Percentiles rank a stretch among this genome's conserved stretches.
These are phyloP conservation scores for Mycena venus DNA, from an alignment of 768 basidiomycete species.

Conservation along the genomic window DNA sequence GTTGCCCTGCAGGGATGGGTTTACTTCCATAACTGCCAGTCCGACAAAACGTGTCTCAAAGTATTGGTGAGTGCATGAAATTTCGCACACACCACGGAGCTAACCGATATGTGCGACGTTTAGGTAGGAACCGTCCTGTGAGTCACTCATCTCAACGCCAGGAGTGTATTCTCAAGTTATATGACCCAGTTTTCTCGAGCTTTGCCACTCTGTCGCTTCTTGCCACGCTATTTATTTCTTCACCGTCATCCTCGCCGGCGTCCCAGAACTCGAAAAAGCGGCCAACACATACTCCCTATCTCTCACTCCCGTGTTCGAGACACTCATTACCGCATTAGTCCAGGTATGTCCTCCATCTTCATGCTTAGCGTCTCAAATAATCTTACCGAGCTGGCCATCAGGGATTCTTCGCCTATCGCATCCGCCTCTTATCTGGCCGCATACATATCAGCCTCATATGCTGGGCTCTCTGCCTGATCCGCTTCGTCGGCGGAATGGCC, in stretches of 20 bases:
- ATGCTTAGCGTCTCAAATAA: background rate
- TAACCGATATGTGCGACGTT: background rate
- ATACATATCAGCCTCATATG: slow-evolving; percentile 41
- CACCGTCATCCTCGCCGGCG: slow-evolving; percentile 44
- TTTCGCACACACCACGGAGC: background rate
- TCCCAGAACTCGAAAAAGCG: slow-evolving; percentile 34
- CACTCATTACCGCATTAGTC: slow-evolving; percentile 34
- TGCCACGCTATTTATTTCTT: slow-evolving; percentile 45
- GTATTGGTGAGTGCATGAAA: slow-evolving; percentile 5
- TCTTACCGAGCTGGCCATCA: slow-evolving; percentile 3
- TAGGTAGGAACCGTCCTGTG: slow-evolving; percentile 24
- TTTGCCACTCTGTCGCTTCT: slow-evolving; percentile 23
- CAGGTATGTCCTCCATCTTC: background rate
- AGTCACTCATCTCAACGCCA: background rate
- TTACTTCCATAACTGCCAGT: slow-evolving; percentile 15
- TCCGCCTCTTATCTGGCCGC: slow-evolving; percentile 43
- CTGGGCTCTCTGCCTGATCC: slow-evolving; percentile 39
- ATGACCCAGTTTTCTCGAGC: slow-evolving; percentile 13
- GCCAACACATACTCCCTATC: slow-evolving; percentile 36
- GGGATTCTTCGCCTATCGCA: slow-evolving; percentile 48
- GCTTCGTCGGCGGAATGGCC: slow-evolving; percentile 45
- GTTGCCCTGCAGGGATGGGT: slow-evolving; percentile 25
- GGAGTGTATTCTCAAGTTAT: background rate
- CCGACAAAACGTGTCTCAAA: slow-evolving; percentile 16
- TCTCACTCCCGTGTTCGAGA: slow-evolving; percentile 43